Base-by-base conservation (phyloP, 371 early-diverging fungal species). In the Apophysomyces variabilis region DNA sequence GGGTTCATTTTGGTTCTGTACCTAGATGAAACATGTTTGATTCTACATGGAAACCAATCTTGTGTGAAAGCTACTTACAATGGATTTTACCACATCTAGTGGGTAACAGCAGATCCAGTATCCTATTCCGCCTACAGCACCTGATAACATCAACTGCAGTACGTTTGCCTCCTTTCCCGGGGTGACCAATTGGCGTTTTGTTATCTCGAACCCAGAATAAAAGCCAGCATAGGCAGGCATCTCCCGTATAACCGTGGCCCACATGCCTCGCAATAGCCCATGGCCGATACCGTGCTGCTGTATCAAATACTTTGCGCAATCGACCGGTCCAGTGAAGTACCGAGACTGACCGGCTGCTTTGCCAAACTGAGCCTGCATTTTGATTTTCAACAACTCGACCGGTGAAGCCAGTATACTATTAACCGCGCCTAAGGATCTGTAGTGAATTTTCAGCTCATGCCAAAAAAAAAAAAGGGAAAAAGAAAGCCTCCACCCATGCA, bases 91-190 rank as follows among this genome's bases (percentile, higher is more conserved):
- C 46, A 93, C 90, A 68, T 95, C 95, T 16, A 95, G 76, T 12
- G 95, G 95, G 66, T 93, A 95, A 71, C 89, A 88, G n/a, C 84
- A 83, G 13, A 86, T 64, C 95, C 95, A 95, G 67, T 93, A 93
- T 39, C 87, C 79, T 36, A 93, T 70, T 14, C 95, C 95, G 35
- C 91, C 93, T 5, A 83, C 76, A 5, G 93, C 87, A 5, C 95
- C 95, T 8, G 93, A 84, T 7, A 82, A 64, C 91, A 94, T 92
- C 45, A 93, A 77, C 26, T 85, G 74, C 47, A 79, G 26, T n/a
- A 87, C 70, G 62, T 72, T 67, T 41, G 85, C 83, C 35, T 77
- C 72, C 11, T 78, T 67, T 4, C 84, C 80, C 5, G 57, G 65
- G 0, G 79, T 69, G 0, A 85, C 85, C 45, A 90, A 58, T 3